Evolutionary conservation across 306 rosid genomes (phyloP), one percentile per base, ranked within the genome.

Genomic region (Biancaea sappan): DNA sequence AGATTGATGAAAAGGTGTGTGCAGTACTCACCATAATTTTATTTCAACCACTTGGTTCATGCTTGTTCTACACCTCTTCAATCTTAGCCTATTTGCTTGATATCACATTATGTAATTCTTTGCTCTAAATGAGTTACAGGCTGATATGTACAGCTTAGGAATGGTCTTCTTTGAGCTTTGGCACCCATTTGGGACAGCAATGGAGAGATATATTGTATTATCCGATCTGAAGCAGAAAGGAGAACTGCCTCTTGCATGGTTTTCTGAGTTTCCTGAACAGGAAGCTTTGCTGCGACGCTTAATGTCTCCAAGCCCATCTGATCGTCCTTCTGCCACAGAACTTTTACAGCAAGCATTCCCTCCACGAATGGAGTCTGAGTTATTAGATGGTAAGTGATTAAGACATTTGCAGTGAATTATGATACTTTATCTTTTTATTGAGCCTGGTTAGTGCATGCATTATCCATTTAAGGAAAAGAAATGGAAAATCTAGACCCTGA

Each of bases 141-240:
- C 91, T 50, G 98, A 94, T 83, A 94, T 91, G 98, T 94, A 94
- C 88, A 94, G 97, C 84, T 88, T 91, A 73, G 98, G 98, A 18
- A 74, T 94, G 76, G 96, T 94, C 61, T 94, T 94, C 82, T 94
- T 94, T 75, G 97, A 94, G 89, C 96, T 94, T 77, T 94, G 98
- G 96, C 93, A 94, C 73, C 98, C 98, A 40, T 94, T 94, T 88
- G 93, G 90, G 65, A 94, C 97, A 37, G 90, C 91, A 72, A 94
- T 94, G 98, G 98, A 94, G 86, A 85, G 97, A 41, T 67, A 86
- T 4, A 66, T 88, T 79, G 86, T 94, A 78, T 90, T 94, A 79
- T 82, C 91, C 59, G 94, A 91, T 79, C 85, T 94, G 85, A 91
- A 88, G 74, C 94, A 77, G 73, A 91, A 91, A 78, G 91, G 88